These are phyloP conservation scores for Geranium rotundifolium DNA, from an alignment of 345 rosid genomes.

Conservation along the genomic window DNA sequence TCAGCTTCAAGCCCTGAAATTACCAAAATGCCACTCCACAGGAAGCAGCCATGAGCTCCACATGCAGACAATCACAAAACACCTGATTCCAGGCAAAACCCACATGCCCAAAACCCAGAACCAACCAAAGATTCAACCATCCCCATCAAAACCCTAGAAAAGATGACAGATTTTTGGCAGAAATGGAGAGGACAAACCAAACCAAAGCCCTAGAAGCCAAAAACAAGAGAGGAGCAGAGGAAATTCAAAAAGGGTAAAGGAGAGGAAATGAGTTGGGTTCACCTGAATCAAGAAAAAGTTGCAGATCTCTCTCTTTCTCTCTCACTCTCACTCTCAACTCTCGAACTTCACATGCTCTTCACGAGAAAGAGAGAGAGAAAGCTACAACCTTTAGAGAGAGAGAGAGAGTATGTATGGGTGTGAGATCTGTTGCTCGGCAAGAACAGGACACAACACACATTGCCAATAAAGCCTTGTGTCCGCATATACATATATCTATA, in stretches of 20 bases:
- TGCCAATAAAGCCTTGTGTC: slow-evolving; percentile 42
- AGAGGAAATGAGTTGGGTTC: slow-evolving; percentile 14
- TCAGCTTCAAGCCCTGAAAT: no score
- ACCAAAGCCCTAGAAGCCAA: slow-evolving; percentile 1
- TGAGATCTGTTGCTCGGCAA: slow-evolving; percentile 30
- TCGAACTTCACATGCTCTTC: slow-evolving; percentile 35
- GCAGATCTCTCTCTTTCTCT: slow-evolving; percentile 6
- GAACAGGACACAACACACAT: slow-evolving; percentile 34
- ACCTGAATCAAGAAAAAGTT: slow-evolving; percentile 22
- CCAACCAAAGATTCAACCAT: neutral
- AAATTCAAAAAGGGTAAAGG: slow-evolving; percentile 11
- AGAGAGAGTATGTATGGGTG: slow-evolving; percentile 8
- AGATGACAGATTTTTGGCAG: slow-evolving; percentile 3
- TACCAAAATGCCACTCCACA: slow-evolving; percentile 4
- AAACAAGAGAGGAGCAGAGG: slow-evolving; percentile 8
- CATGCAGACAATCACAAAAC: slow-evolving; percentile 5
- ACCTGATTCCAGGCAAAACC: neutral
- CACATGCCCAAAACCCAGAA: neutral
- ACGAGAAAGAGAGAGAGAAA: slow-evolving; percentile 11
- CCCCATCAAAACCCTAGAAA: slow-evolving; percentile 5
- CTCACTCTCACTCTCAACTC: neutral
- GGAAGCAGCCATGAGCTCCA: neutral
- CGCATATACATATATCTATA: neutral
- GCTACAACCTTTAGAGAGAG: slow-evolving; percentile 8
- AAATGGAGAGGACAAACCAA: neutral